Conservation (phyloP, 164 flowering plant genomes). For the Brasenia schreberi region DNA sequence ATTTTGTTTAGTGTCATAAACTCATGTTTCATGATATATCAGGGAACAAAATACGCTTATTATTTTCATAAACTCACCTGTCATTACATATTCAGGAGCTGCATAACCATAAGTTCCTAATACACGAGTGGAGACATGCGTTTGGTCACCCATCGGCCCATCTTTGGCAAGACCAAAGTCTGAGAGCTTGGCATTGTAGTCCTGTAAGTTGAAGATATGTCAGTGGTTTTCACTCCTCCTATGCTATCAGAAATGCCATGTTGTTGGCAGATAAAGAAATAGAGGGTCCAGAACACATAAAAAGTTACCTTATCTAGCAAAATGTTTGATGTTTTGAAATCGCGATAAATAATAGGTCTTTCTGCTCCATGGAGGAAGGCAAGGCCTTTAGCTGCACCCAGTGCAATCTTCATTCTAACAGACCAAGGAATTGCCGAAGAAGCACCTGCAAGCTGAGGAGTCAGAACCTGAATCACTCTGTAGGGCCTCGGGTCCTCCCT, state of each 20-base stretch:
- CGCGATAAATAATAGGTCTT: slow-evolving; percentile 75
- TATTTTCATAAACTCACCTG: slow-evolving; percentile 42
- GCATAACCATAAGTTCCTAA: slow-evolving; percentile 99
- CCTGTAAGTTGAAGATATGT: slow-evolving; percentile 29
- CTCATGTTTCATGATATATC: background rate
- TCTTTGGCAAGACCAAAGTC: slow-evolving; percentile 97
- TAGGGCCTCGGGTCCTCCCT: background rate
- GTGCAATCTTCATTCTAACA: slow-evolving; percentile 77
- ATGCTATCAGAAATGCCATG: background rate
- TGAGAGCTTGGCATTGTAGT: slow-evolving; percentile 82
- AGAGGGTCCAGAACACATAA: background rate
- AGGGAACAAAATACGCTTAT: background rate
- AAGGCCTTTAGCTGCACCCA: slow-evolving; percentile 89
- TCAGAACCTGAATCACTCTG: background rate
- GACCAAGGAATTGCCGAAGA: slow-evolving; percentile 68
- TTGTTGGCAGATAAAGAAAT: background rate
- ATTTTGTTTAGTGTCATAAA: background rate
- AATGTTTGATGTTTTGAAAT: slow-evolving; percentile 90
- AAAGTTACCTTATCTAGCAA: slow-evolving; percentile 66
- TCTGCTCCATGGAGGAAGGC: slow-evolving; percentile 91
- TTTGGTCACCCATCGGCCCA: slow-evolving; percentile 95
- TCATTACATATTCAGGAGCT: slow-evolving; percentile 92
- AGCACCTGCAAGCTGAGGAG: slow-evolving; percentile 27
- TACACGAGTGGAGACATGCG: slow-evolving; percentile 91
- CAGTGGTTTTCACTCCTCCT: background rate